These are phyloP conservation scores for Solanum bulbocastanum DNA, from an alignment of 257 asterid species.

Conservation along the genomic window DNA sequence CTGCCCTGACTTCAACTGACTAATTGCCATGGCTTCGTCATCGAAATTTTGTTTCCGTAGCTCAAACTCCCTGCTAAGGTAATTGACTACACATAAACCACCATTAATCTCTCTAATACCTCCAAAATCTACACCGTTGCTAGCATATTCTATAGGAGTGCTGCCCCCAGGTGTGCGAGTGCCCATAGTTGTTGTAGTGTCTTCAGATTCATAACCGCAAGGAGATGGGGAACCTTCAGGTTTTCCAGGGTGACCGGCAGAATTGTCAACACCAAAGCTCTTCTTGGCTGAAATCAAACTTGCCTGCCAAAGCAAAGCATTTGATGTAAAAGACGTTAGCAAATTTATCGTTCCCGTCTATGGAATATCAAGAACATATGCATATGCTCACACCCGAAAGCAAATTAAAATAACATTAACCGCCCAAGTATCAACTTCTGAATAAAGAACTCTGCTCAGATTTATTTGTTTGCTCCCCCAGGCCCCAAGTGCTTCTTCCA, in stretches of 20 bases:
- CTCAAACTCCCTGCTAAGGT: slow-evolving; percentile 55
- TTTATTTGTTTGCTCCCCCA: background rate
- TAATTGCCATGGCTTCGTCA: slow-evolving; percentile 32
- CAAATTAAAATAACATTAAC: background rate
- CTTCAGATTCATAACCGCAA: slow-evolving; percentile 54
- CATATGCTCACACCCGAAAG: background rate
- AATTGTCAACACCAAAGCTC: slow-evolving; percentile 36
- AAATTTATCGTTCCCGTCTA: background rate
- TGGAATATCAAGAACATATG: background rate
- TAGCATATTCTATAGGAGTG: slow-evolving; percentile 41
- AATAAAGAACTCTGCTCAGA: background rate
- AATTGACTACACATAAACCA: slow-evolving; percentile 23
- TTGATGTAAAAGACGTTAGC: background rate
- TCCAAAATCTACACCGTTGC: slow-evolving; percentile 24
- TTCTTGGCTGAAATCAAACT: slow-evolving; percentile 66
- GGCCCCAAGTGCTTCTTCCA: background rate
- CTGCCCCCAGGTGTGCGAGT: slow-evolving; percentile 51
- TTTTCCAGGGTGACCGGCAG: slow-evolving; percentile 26
- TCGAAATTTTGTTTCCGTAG: slow-evolving; percentile 43
- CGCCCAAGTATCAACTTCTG: background rate
- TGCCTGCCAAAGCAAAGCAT: slow-evolving; percentile 33
- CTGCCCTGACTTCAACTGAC: slow-evolving; percentile 31
- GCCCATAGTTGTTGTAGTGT: slow-evolving; percentile 31
- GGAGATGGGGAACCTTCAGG: slow-evolving; percentile 49
- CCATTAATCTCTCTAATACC: slow-evolving; percentile 32